Evolutionary conservation across 208 protist species (phyloP).

Genomic region (Borovskyia barvae): DNA sequence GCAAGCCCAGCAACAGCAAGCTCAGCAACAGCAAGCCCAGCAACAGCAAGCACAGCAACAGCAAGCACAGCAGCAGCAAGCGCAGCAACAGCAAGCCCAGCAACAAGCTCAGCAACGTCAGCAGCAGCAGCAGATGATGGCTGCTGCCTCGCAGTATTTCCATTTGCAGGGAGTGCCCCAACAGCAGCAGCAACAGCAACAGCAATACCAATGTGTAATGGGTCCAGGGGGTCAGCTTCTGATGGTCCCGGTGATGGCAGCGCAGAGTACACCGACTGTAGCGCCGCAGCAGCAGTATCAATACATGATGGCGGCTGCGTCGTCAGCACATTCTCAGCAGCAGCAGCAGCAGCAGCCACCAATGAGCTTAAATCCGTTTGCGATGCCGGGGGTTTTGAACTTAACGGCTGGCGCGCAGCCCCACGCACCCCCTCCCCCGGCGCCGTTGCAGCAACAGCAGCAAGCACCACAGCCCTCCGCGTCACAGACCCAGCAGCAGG

Average conservation of each 20-base stretch:
- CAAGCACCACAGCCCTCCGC: conserved; percentile 22
- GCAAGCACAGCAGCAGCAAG: too few relatives aligned
- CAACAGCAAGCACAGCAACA: too few relatives aligned
- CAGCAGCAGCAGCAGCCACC: conserved; percentile 25
- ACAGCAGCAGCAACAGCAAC: conserved; percentile 29
- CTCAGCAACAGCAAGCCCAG: too few relatives aligned
- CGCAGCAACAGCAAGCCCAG: conserved; percentile 11
- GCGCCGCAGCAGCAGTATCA: conserved; percentile 10
- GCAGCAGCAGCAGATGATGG: conserved; percentile 21
- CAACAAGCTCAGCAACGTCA: conserved; percentile 3
- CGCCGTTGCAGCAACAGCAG: conserved; percentile 10
- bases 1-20: too few relatives aligned
- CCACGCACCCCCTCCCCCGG: conserved; percentile 2
- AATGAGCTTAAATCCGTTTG: conserved; percentile 27
- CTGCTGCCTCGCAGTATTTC: conserved; percentile 14
- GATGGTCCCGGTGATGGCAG: conserved; percentile 24
- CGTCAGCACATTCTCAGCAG: conserved; percentile 8
- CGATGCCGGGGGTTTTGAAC: conserved; percentile 22
- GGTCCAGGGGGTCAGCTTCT: conserved; percentile 33
- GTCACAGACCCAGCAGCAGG: conserved; percentile 13
- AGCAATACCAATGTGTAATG: conserved; percentile 38
- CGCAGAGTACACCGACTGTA: neutral
- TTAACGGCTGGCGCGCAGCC: conserved; percentile 11
- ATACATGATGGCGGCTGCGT: conserved; percentile 17
- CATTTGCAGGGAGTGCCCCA: conserved; percentile 15